Evolutionary conservation across 345 rosid genomes (phyloP).

Genomic region (Salix arbutifolia): DNA sequence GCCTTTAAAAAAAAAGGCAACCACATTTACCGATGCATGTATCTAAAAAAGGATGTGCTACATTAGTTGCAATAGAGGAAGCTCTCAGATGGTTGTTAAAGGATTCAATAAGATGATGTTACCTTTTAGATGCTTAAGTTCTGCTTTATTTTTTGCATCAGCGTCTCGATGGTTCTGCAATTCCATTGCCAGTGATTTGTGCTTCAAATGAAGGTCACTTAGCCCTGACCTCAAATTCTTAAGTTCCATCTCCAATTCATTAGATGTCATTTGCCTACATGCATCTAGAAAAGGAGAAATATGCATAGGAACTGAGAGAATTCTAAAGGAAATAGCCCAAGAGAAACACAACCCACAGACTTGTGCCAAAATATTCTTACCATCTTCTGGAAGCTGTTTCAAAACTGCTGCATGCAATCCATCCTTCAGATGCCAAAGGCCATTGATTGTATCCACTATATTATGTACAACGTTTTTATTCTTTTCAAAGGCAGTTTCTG

Average conservation of each 20-base stretch:
- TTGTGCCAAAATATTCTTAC: constrained; percentile 30
- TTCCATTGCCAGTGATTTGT: constrained; percentile 53
- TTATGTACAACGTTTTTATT: constrained; percentile 42
- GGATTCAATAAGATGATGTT: constrained; percentile 3
- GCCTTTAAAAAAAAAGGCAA: not conserved
- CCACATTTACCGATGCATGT: not conserved
- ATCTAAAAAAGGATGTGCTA: not conserved
- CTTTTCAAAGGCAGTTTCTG: constrained; percentile 37
- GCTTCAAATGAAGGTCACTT: constrained; percentile 67
- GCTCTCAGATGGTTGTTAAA: not conserved
- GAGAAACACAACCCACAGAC: not conserved
- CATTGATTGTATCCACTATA: constrained; percentile 49
- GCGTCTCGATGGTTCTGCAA: constrained; percentile 55
- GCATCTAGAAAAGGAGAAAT: constrained; percentile 47
- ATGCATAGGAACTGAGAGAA: constrained; percentile 20
- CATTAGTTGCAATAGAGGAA: not conserved
- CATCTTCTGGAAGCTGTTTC: constrained; percentile 45
- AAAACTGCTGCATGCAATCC: constrained; percentile 46
- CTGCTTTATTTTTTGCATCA: constrained; percentile 66
- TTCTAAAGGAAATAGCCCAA: constrained; percentile 2
- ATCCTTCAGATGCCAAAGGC: constrained; percentile 60
- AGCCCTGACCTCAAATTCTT: constrained; percentile 57
- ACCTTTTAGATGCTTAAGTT: constrained; percentile 69
- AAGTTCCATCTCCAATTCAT: constrained; percentile 51
- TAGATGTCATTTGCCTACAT: constrained; percentile 38